These are phyloP conservation scores for Trypanosoma melophagium DNA, from an alignment of 208 protist genomes.

Conservation along the genomic window DNA sequence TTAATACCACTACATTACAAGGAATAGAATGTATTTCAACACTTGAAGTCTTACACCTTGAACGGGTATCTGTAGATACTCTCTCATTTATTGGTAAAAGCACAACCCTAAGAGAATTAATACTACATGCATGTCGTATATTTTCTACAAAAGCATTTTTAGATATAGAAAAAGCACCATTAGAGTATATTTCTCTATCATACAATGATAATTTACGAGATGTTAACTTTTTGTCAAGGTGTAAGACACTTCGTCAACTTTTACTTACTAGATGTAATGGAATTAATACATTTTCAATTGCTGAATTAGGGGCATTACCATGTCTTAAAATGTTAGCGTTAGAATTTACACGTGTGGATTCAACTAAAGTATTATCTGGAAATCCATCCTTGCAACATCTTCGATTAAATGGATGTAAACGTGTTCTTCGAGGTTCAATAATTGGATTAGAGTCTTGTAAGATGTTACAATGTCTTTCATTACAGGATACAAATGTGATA, in stretches of 20 bases:
- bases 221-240: conserved; percentile 38
- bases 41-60: conserved; percentile 61
- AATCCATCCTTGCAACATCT: conserved; percentile 37
- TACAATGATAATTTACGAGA: conserved; percentile 45
- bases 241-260: conserved; percentile 41
- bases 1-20: conserved; percentile 34
- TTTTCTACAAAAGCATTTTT: conserved; percentile 24
- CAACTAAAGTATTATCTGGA: conserved; percentile 32
- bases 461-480: conserved; percentile 43
- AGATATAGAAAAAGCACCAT: conserved; percentile 44
- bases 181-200: conserved; percentile 53
- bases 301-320: conserved; percentile 42
- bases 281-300: conserved; percentile 40
- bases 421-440: conserved; percentile 53
- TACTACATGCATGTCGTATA: conserved; percentile 59
- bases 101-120: conserved; percentile 36
- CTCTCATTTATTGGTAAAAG: conserved; percentile 46
- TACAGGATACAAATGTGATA: conserved; percentile 57
- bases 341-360: conserved; percentile 64
- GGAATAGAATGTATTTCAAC: conserved; percentile 44
- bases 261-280: conserved; percentile 60
- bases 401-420: conserved; percentile 56
- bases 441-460: conserved; percentile 44
- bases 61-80: conserved; percentile 38
- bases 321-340: conserved; percentile 41